Evolutionary conservation across 805 yeast species (phyloP), one percentile per base, ranked within the genome.

Genomic region (Wickerhamomyces canadensis): DNA sequence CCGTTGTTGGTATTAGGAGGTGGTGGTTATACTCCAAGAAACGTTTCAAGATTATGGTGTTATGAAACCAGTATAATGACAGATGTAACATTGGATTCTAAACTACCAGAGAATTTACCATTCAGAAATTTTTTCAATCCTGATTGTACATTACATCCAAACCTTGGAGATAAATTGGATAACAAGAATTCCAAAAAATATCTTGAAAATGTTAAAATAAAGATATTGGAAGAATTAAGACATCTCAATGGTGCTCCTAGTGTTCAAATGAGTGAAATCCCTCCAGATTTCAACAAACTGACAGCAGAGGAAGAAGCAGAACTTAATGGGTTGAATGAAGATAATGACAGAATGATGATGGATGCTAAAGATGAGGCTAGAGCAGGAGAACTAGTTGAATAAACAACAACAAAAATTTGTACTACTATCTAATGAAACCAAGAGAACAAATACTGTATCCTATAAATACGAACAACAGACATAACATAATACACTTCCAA

Each of bases 1-100:
- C 98, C 98, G 9, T 76, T 87, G 74, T 65, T 91, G 47, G 95
- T 89, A 6, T 66, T 91, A 11, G 98, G 98, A 17, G 98, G 98
- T 36, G 98, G 98, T 42, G 98, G 98, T 15, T 91, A 91, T 61
- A 93, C 98, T 2, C 95, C 95, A 57, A 72, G 97, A 53, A 91
- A 91, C 55, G 98, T 91, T 12, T 82, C 94, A 27, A 70, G 98
- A 49, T 72, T 94, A 23, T 91, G 98, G 98, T 83, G 96, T 51
- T 88, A 83, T 59, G 98, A 91, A 61, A 91, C 98, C 1, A 80
- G 89, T 27, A 68, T 85, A 19, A 64, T 84, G 49, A 84, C 80
- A 38, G 85, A 84, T 52, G 81, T 63, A 6, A 68, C 80, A 46
- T 68, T 84, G 42, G 82, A 80, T 17, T 50, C 71, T 6, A 76